Percentiles rank a stretch among this genome's conserved stretches.
These are phyloP conservation scores for Fusarium sarcochroum DNA, from an alignment of 2,329 filamentous ascomycete species.

Conservation along the genomic window DNA sequence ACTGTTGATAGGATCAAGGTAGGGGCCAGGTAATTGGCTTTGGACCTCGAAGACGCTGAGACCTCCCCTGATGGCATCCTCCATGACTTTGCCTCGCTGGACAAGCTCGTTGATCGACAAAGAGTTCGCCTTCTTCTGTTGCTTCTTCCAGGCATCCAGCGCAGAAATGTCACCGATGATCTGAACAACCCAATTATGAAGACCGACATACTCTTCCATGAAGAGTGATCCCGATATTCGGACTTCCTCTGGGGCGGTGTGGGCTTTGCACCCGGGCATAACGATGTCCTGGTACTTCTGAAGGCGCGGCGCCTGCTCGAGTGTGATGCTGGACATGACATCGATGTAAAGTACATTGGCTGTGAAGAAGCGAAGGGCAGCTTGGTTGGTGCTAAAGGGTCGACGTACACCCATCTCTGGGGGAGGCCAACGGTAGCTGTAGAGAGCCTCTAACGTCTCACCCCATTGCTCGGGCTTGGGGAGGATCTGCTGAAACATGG, in stretches of 20 bases:
- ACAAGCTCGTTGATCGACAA: slow-evolving; percentile 63
- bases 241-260: slow-evolving; percentile 34
- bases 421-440: slow-evolving; percentile 53
- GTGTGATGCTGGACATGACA: slow-evolving; percentile 64
- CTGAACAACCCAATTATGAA: slow-evolving; percentile 70
- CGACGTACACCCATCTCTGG: slow-evolving; percentile 51
- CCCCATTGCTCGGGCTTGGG: slow-evolving; percentile 56
- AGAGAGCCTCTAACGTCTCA: slow-evolving; percentile 52
- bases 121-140: slow-evolving; percentile 58
- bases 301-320: slow-evolving; percentile 59
- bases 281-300: slow-evolving; percentile 57
- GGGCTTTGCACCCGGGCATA: slow-evolving; percentile 52
- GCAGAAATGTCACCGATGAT: slow-evolving; percentile 67
- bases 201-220: slow-evolving; percentile 67
- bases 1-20: slow-evolving; percentile 20
- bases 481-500: slow-evolving; percentile 63
- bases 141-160: slow-evolving; percentile 69
- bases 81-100: slow-evolving; percentile 59
- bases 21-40: neutral
- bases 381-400: slow-evolving; percentile 62
- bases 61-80: slow-evolving; percentile 54
- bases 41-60: slow-evolving; percentile 51
- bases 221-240: slow-evolving; percentile 52
- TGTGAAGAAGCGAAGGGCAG: slow-evolving; percentile 63
- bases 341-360: slow-evolving; percentile 64